Evolutionary conservation across 108 stramenopile species (phyloP).

Genomic region (Cyclotella choctawhatcheeana): DNA sequence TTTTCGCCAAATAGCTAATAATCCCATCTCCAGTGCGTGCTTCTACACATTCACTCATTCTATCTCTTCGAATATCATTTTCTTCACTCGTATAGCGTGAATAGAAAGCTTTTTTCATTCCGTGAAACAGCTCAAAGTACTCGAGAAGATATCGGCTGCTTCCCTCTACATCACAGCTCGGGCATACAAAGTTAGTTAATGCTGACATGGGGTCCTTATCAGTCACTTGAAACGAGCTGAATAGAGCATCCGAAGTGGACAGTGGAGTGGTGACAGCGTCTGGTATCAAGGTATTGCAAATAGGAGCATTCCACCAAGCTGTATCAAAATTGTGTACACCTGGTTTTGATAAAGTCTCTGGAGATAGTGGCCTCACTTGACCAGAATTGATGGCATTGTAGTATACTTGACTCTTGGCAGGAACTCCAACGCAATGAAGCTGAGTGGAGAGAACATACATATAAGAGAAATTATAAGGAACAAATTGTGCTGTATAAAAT

Average conservation of each 20-base stretch:
- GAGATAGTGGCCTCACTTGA: background rate
- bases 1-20: slow-evolving; percentile 31
- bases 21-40: slow-evolving; percentile 31
- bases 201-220: slow-evolving; percentile 21
- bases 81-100: slow-evolving; percentile 10
- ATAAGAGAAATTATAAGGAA: background rate
- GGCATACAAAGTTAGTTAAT: slow-evolving; percentile 34
- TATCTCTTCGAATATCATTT: slow-evolving; percentile 1
- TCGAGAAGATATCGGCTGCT: slow-evolving; percentile 45
- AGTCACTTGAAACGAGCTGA: slow-evolving; percentile 11
- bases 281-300: background rate
- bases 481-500: background rate
- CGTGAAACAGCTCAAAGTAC: slow-evolving; percentile 50
- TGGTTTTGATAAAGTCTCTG: no score
- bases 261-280: background rate
- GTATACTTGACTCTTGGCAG: slow-evolving; percentile 26
- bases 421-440: slow-evolving; percentile 20
- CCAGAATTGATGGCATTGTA: slow-evolving; percentile 12
- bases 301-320: slow-evolving; percentile 20
- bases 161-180: slow-evolving; percentile 51
- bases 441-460: background rate
- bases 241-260: slow-evolving; percentile 7
- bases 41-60: slow-evolving; percentile 43
- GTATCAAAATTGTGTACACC: background rate
- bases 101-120: slow-evolving; percentile 43